Percentiles rank a stretch among this genome's conserved stretches.
Conservation (phyloP, 1,284 basidiomycete species). For the Hortiboletus rubellus region DNA sequence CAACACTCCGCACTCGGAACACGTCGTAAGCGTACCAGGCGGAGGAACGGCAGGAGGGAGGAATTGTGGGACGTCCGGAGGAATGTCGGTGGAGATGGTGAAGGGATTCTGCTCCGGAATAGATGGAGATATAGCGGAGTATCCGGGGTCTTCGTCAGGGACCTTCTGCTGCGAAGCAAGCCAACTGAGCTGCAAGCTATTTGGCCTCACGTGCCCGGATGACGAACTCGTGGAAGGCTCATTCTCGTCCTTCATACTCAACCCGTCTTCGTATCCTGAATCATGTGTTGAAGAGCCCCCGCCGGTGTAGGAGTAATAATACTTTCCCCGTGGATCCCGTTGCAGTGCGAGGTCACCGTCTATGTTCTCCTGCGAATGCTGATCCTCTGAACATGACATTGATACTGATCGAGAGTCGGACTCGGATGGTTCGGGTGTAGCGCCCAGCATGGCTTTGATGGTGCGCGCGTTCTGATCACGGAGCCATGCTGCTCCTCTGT, state of each 20-base stretch:
- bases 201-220: constrained; percentile 45
- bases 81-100: constrained; percentile 42
- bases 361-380: constrained; percentile 38
- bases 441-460: constrained; percentile 60
- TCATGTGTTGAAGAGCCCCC: constrained; percentile 50
- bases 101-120: constrained; percentile 34
- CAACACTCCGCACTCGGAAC: constrained; percentile 73
- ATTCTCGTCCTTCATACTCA: constrained; percentile 36
- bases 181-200: constrained; percentile 64
- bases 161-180: constrained; percentile 49
- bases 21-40: constrained; percentile 73
- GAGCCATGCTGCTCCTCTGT: constrained; percentile 79
- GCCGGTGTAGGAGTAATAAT: constrained; percentile 71
- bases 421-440: constrained; percentile 57
- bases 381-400: constrained; percentile 31
- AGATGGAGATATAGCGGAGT: constrained; percentile 25
- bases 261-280: constrained; percentile 52
- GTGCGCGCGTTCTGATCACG: constrained; percentile 74
- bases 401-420: constrained; percentile 51
- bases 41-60: constrained; percentile 52
- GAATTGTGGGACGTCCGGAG: constrained; percentile 56
- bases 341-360: constrained; percentile 65
- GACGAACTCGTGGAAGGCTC: constrained; percentile 25
- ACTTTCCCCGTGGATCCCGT: constrained; percentile 65
- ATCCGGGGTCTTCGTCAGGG: constrained; percentile 18